Conservation (phyloP, 768 basidiomycete genomes). For the Pholiota molesta region DNA sequence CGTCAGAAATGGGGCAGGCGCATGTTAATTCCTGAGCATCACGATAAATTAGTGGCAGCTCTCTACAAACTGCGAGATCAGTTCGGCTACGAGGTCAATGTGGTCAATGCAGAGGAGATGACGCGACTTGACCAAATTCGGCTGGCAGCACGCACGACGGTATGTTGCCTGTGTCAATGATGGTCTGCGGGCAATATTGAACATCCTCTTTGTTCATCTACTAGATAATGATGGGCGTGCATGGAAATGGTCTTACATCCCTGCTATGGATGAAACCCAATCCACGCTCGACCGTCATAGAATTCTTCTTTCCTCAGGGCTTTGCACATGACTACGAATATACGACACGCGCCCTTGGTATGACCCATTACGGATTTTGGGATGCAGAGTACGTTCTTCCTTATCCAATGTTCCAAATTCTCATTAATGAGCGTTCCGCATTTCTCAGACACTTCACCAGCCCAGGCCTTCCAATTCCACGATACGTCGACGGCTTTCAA, state of each 20-base stretch:
- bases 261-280: constrained; percentile 92
- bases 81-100: constrained; percentile 86
- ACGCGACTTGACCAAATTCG: constrained; percentile 78
- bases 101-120: constrained; percentile 85
- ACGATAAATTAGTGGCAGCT: constrained; percentile 77
- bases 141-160: constrained; percentile 84
- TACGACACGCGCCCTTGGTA: constrained; percentile 79
- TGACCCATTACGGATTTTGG: constrained; percentile 89
- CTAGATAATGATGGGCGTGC: constrained; percentile 95
- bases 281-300: constrained; percentile 84
- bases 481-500: constrained; percentile 88
- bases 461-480: constrained; percentile 66
- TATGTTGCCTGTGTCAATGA: constrained; percentile 37
- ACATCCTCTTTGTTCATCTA: constrained; percentile 3
- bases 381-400: constrained; percentile 51
- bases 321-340: constrained; percentile 89
- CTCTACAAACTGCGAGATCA: constrained; percentile 67
- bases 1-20: constrained; percentile 88
- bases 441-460: constrained; percentile 66
- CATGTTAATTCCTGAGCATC: constrained; percentile 75
- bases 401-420: constrained; percentile 1
- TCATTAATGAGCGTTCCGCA: constrained; percentile 1
- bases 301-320: constrained; percentile 85
- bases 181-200: background rate
- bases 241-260: constrained; percentile 89